Base-by-base conservation (phyloP, 139 green algal genomes). In the Chlamydomonas incerta region DNA sequence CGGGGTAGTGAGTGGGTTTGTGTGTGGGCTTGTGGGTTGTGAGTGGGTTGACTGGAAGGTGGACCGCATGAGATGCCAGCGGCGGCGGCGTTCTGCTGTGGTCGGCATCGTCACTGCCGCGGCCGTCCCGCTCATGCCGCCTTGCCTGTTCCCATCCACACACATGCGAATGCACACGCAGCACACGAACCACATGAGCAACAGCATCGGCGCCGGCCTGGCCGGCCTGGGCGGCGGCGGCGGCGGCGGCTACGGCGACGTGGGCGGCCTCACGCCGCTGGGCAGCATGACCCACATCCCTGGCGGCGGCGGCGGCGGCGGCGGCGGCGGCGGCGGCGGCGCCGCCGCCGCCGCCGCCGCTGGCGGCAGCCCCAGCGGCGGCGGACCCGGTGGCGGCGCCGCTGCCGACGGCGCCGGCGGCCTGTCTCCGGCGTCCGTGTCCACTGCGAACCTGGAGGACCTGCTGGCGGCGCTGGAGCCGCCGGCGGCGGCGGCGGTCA, bases 361-460 rank as follows among this genome's bases (percentile, higher is more conserved):
- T 20, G 52, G 33, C 24, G 71, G 41, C 46, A 47, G 72, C 47
- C 55, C 31, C 55, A 34, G 33, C 52, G 52, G 52, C 52, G 73
- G 55, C 3, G 10, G 10, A 0, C 29, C 2, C 47, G 52, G 52
- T 31, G 73, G 55, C 3, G 10, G 10, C 0, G 29, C 2, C 47
- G 47, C 52, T 52, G 76, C 35, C 26, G 62, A 34, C 58, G 74
- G 74, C 35, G 24, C 24, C 14, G 35, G 58, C 74, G 77, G 79
- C 5, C 21, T 85, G 47, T 85, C 79, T 33, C 79, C 79, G 20
- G 79, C 79, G 31, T 75, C 75, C 1, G 37, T 71, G 74, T 71
- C 77, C 28, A n/a, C 10, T 18, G 57, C 18, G 6, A 85, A 85
- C 52, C 58, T 85, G 79, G 79, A 85, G 20, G 79, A 85, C 21